Evolutionary conservation across 108 stramenopile species (phyloP), one percentile per base, ranked within the genome.

Genomic region (Aurantiochytrium sp.): DNA sequence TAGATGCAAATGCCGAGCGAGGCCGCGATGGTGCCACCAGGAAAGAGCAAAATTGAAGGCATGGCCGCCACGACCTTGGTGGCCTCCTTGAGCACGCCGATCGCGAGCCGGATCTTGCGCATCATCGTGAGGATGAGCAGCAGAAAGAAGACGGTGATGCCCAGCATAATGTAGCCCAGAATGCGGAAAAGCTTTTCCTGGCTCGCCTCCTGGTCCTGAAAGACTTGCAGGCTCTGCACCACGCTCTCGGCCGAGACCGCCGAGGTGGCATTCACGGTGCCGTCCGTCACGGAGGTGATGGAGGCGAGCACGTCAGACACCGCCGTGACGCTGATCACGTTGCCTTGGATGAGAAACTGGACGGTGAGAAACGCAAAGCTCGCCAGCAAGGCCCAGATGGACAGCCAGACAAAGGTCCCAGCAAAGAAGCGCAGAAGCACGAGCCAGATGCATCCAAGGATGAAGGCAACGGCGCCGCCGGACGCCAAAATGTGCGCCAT

Each of bases 131-230:
- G 4, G 34, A 88, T 34, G 27, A 88, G 81, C 24, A 55, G n/a
- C 21, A 88, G 81, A 19, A 42, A 27, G 39, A 88, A 4, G 37
- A 73, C 2, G 52, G 85, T 32, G 73, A 86, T 10, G 31, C 30
- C 88, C 8, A 86, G 87, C 85, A 86, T 86, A 37, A 73, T 34
- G 73, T 88, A 88, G 21, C 86, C 88, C 4, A 53, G n/a, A 41
- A 88, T 86, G 54, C 36, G 34, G 73, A 45, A 88, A 6, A 45
- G 22, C 4, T 21, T 31, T 15, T 85, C 39, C 27, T 37, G 31
- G 8, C 30, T 86, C 37, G 30, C 54, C 22, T 52, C 50, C n/a
- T 54, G 32, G 37, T 34, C 54, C 5, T 54, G 17, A 52, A 31
- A 52, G 15, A 54, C 34, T 65, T 65, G 59, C 32, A 65, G 59